Conservation (phyloP, 192 early-diverging fungal genomes). For the Phlyctochytrium arcticum region DNA sequence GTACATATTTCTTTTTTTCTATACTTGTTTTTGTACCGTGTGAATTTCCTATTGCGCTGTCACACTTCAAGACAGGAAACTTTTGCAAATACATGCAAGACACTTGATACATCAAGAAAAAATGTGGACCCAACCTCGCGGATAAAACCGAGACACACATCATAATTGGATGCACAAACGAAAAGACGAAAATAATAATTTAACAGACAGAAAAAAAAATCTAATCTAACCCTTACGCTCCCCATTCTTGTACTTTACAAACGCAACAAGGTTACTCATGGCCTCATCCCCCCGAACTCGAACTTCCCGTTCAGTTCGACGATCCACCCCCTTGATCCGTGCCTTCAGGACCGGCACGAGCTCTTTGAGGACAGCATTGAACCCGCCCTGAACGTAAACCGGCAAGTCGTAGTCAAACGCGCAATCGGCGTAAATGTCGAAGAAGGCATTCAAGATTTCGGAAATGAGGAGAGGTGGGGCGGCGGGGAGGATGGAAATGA, state of each 20-base stretch:
- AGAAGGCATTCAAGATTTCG: conserved; percentile 82
- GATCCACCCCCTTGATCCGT: conserved; percentile 64
- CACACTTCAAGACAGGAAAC: no score
- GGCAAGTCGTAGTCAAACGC: conserved; percentile 79
- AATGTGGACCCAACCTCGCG: no score
- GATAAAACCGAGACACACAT: no score
- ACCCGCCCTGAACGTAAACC: conserved; percentile 73
- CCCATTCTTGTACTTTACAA: conserved; percentile 82
- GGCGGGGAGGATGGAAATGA: not conserved
- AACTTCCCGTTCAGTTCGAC: conserved; percentile 63
- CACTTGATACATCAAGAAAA: no score
- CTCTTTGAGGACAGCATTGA: conserved; percentile 52
- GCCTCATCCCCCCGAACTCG: conserved; percentile 78
- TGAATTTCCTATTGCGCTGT: no score
- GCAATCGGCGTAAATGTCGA: conserved; percentile 82
- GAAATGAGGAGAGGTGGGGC: conserved; percentile 29
- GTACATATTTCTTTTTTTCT: not conserved
- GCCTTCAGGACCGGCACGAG: conserved; percentile 45
- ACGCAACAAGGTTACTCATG: conserved; percentile 71
- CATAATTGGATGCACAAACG: no score
- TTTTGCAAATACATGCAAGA: no score
- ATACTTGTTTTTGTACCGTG: not conserved
- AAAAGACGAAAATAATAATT: no score
- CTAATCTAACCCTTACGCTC: conserved; percentile 43
- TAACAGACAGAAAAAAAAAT: not conserved